phyloP scores from a whole-genome alignment of 75 land plant genomes.

The Azolla pinnata region DNA sequence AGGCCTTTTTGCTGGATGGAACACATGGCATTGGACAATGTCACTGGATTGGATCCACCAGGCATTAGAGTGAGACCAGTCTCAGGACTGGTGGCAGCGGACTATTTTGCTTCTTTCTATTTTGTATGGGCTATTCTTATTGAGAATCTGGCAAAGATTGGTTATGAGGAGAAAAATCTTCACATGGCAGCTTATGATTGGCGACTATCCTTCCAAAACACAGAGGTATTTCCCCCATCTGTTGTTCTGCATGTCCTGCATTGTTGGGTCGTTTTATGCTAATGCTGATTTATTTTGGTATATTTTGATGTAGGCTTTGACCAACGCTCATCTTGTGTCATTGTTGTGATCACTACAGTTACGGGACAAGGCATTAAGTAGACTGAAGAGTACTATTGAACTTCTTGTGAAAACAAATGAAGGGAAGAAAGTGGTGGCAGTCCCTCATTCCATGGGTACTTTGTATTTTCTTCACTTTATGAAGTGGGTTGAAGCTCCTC shows the following conservation, averaged over 20 bases:
- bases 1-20: conserved; percentile 96
- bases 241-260: background rate
- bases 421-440: conserved; percentile 50
- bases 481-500: conserved; percentile 78
- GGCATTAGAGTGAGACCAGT: conserved; percentile 36
- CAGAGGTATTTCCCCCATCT: conserved; percentile 22
- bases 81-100: conserved; percentile 35
- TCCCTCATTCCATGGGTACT: conserved; percentile 84
- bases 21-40: conserved; percentile 84
- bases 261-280: background rate
- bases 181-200: conserved; percentile 31
- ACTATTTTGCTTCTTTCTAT: conserved; percentile 31
- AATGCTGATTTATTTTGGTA: background rate
- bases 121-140: conserved; percentile 37
- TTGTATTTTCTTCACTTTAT: conserved; percentile 69
- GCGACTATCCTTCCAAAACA: conserved; percentile 30
- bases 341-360: background rate
- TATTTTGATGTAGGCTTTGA: background rate
- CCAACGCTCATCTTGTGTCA: background rate
- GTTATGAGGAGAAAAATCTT: conserved; percentile 26
- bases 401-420: conserved; percentile 49
- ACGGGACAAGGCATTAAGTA: conserved; percentile 38
- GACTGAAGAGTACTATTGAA: conserved; percentile 65
- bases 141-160: conserved; percentile 27
- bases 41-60: conserved; percentile 81